Percentiles rank a stretch among this genome's conserved stretches.
Evolutionary conservation across 768 basidiomycete genomes (phyloP).

Genomic region (Lentinula sp.): DNA sequence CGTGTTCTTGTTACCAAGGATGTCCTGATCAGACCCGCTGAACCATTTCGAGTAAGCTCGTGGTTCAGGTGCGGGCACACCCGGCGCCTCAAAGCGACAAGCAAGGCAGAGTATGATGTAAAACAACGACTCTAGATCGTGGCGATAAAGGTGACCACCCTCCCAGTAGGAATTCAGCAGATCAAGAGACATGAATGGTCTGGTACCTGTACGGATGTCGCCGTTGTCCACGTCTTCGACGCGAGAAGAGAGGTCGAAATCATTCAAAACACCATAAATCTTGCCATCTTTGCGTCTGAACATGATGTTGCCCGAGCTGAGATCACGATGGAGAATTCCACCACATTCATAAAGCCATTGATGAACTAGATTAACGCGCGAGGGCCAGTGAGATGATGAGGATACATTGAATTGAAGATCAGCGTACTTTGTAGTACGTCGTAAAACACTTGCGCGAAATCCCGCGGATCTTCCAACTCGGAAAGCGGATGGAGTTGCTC

Average conservation of each 20-base stretch:
- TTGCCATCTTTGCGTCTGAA: constrained; percentile 9
- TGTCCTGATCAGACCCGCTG: not conserved
- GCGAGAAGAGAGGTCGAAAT: constrained; percentile 8
- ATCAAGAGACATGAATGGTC: constrained; percentile 5
- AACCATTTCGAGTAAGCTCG: not conserved
- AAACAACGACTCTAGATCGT: constrained; percentile 7
- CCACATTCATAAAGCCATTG: constrained; percentile 4
- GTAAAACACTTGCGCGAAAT: not conserved
- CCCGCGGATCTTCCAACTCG: not conserved
- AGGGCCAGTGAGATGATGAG: too few relatives aligned
- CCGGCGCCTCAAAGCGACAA: not conserved
- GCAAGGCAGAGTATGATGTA: constrained; percentile 3
- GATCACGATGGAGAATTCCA: constrained; percentile 12
- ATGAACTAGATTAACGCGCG: constrained; percentile 1
- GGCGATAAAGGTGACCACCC: constrained; percentile 1
- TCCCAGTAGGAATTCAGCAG: not conserved
- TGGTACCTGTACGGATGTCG: constrained; percentile 4
- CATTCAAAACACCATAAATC: constrained; percentile 8
- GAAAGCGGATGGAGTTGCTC: not conserved
- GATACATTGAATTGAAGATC: not conserved
- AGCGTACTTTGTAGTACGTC: not conserved
- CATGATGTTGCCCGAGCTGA: constrained; percentile 12
- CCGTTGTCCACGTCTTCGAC: not conserved
- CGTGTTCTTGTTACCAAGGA: not conserved
- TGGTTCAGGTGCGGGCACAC: not conserved